Evolutionary conservation across 371 early-diverging fungal species (phyloP).

Genomic region (Quaeritorhiza haematococci): DNA sequence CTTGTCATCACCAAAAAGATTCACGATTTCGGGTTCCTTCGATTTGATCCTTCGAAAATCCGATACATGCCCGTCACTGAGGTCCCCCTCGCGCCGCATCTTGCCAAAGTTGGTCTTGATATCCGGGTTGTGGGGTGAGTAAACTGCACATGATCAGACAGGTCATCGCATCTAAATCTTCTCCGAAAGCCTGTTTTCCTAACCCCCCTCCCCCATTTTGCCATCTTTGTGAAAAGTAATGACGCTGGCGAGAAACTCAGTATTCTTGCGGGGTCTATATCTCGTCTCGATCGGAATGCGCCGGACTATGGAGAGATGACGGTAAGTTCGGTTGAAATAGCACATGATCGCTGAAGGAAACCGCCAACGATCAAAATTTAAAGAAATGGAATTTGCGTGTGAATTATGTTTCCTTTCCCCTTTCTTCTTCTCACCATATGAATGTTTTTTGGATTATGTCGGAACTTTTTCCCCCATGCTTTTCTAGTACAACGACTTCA

Average conservation of each 20-base stretch:
- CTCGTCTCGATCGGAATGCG: conserved; percentile 80
- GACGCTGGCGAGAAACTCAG: conserved; percentile 91
- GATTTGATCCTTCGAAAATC: conserved; percentile 74
- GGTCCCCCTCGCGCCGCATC: conserved; percentile 72
- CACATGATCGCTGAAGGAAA: background rate
- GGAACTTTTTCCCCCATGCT: no score
- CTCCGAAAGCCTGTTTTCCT: background rate
- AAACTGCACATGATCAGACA: background rate
- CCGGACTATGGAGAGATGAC: conserved; percentile 48
- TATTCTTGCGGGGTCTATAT: conserved; percentile 82
- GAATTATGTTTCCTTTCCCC: background rate
- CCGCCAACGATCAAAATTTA: background rate
- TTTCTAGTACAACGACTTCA: conserved; percentile 55
- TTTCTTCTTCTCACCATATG: conserved; percentile 1
- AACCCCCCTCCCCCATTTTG: no score
- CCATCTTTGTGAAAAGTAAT: conserved; percentile 36
- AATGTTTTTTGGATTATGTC: no score
- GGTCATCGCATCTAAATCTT: background rate
- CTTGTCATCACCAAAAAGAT: no score
- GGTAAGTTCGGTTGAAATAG: no score
- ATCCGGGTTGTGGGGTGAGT: conserved; percentile 78
- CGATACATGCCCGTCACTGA: conserved; percentile 76
- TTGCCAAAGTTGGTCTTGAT: conserved; percentile 84
- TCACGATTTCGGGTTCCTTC: conserved; percentile 87
- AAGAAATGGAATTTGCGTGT: background rate